These are phyloP conservation scores for Cyclotella baltica DNA, from an alignment of 108 stramenopile species.

Conservation along the genomic window DNA sequence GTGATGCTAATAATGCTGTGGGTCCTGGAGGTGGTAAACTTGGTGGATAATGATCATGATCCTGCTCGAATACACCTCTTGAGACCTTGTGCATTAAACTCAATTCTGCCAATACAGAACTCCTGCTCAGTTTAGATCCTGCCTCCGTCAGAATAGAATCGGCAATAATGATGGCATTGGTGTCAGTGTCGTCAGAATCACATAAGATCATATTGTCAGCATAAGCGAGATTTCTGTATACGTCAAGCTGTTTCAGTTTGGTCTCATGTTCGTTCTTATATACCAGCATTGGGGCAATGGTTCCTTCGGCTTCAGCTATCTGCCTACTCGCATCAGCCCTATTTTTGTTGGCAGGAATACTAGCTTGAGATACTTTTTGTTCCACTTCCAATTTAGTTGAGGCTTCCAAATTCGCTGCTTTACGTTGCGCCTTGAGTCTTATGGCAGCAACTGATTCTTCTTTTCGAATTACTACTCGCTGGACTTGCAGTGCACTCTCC, in stretches of 20 bases:
- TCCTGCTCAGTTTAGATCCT: constrained; percentile 17
- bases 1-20: too few relatives aligned
- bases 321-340: constrained; percentile 23
- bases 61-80: constrained; percentile 13
- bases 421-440: constrained; percentile 20
- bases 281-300: constrained; percentile 22
- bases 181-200: constrained; percentile 28
- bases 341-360: constrained; percentile 25
- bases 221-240: constrained; percentile 26
- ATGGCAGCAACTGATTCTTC: constrained; percentile 32
- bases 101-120: constrained; percentile 31
- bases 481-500: constrained; percentile 34
- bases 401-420: constrained; percentile 25
- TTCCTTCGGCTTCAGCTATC: constrained; percentile 31
- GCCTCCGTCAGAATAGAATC: constrained; percentile 34
- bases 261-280: constrained; percentile 33
- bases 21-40: too few relatives aligned
- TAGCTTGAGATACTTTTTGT: constrained; percentile 19
- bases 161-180: constrained; percentile 25
- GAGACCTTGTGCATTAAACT: constrained; percentile 16
- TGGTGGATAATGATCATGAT: neutral
- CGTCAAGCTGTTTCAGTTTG: constrained; percentile 30
- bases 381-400: constrained; percentile 40
- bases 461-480: constrained; percentile 28
- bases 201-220: constrained; percentile 26